phyloP scores from a whole-genome alignment of 2,329 filamentous ascomycete genomes.

The Cordyceps fumosorosea region DNA sequence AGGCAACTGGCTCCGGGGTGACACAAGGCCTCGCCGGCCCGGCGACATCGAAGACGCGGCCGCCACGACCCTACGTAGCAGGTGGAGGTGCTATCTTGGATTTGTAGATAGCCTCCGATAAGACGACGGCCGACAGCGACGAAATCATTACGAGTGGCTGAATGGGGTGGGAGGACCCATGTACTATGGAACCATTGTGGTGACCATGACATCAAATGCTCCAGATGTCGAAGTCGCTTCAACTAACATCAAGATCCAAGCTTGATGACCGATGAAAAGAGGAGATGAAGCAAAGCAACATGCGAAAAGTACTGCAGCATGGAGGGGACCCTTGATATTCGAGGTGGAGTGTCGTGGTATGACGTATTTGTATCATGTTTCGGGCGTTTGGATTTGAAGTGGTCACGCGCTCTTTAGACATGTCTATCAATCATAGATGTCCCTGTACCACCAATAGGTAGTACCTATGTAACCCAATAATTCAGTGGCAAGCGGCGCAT shows the following conservation, averaged over 20 bases:
- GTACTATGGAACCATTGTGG: not conserved
- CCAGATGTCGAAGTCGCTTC: not conserved
- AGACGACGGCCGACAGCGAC: not conserved
- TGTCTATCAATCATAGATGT: not conserved
- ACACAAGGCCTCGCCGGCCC: no score
- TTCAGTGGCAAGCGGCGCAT: not conserved
- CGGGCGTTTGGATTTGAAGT: not conserved
- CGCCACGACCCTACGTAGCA: not conserved
- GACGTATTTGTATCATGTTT: not conserved
- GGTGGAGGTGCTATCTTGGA: not conserved
- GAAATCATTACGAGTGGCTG: not conserved
- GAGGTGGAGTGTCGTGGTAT: not conserved
- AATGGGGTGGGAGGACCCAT: not conserved
- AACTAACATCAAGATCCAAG: no score
- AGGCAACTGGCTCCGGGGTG: not conserved
- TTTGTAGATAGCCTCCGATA: not conserved
- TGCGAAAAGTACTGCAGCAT: no score
- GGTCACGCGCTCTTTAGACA: not conserved
- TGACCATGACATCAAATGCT: slow-evolving; percentile 1
- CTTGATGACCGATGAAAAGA: not conserved
- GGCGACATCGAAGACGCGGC: no score
- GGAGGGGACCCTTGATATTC: not conserved
- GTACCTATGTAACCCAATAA: not conserved
- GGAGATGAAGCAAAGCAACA: not conserved
- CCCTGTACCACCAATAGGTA: no score